Base-by-base conservation (phyloP, 352 stramenopile species). In the Pythium rishiriense region DNA sequence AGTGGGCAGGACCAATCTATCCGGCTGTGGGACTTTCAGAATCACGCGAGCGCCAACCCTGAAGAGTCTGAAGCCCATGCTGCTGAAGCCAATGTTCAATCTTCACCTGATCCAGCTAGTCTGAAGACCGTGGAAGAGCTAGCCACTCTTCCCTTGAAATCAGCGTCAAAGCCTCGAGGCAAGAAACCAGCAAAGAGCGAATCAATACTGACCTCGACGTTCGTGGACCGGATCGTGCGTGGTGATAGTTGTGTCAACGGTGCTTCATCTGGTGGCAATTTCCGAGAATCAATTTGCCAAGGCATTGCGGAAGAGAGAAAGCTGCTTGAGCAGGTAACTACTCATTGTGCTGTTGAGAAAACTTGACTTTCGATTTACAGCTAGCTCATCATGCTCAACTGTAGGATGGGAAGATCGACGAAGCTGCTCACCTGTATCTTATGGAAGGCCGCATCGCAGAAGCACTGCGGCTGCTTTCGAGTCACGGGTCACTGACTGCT, bases 1-100 rank as follows among this genome's bases (percentile, higher is more conserved):
- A 79, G 78, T 21, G 79, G 81, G 25, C 83, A 92, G 22, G 83
- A 91, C 45, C 85, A 94, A 65, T 83, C 80, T 4, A 69, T 88
- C 24, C 81, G 83, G 5, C 15, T 88, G 12, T 94, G 85, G 85
- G 59, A 72, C 28, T 62, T 54, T 26, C 43, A 26, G 5, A 39
- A 64, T 25, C 47, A 64, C 35, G 7, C 15, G 15, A 43, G 37
- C 14, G n/a, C 37, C 37, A 17, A 43, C 7, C 5, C 14, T 5
- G 37, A 43, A 17, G 35, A 41, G 5, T 41, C 35, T 4, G 35
- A 41, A 41, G 37, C 12, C 37, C 37, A 6, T n/a, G 1, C 12
- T n/a, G 37, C 14, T 2, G n/a, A 19, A 17, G 6, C 37, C 14
- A 43, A 43, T n/a, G 37, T 17, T 19, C 14, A 8, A 43, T 1